These are phyloP conservation scores for Aspergillus fumigatus DNA, from an alignment of 2,329 filamentous ascomycete species.

Conservation along the genomic window DNA sequence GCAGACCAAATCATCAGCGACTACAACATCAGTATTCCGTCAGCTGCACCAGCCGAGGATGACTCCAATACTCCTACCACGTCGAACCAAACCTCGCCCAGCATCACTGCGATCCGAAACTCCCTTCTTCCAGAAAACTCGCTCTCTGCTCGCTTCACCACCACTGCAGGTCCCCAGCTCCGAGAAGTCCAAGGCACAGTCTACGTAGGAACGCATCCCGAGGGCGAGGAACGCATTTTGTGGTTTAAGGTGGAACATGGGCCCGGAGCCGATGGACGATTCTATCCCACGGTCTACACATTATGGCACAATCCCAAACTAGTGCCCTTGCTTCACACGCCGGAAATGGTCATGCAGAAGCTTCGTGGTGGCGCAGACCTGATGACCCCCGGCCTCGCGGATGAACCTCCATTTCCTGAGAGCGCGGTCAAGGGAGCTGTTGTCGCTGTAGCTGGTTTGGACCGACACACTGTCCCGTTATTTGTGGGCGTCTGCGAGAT, in stretches of 20 bases:
- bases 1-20: constrained; percentile 64
- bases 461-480: constrained; percentile 57
- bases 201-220: constrained; percentile 58
- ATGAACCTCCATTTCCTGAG: constrained; percentile 59
- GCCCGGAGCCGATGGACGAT: constrained; percentile 35
- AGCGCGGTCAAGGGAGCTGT: constrained; percentile 56
- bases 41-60: constrained; percentile 26
- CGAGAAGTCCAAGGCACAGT: constrained; percentile 59
- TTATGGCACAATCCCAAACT: constrained; percentile 61
- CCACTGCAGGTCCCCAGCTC: constrained; percentile 59
- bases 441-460: constrained; percentile 59
- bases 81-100: constrained; percentile 43
- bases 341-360: constrained; percentile 55
- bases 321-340: constrained; percentile 61
- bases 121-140: constrained; percentile 60
- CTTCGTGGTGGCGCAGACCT: constrained; percentile 61
- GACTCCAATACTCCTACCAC: constrained; percentile 38
- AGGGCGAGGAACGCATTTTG: constrained; percentile 55
- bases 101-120: constrained; percentile 50
- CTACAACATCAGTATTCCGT: constrained; percentile 50
- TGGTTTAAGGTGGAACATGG: constrained; percentile 61
- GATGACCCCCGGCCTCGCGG: constrained; percentile 64
- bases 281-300: constrained; percentile 57
- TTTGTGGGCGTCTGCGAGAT: constrained; percentile 63
- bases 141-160: constrained; percentile 60